These are phyloP conservation scores for Verticillium nubilum DNA, from an alignment of 2,329 filamentous ascomycete species.

Conservation along the genomic window DNA sequence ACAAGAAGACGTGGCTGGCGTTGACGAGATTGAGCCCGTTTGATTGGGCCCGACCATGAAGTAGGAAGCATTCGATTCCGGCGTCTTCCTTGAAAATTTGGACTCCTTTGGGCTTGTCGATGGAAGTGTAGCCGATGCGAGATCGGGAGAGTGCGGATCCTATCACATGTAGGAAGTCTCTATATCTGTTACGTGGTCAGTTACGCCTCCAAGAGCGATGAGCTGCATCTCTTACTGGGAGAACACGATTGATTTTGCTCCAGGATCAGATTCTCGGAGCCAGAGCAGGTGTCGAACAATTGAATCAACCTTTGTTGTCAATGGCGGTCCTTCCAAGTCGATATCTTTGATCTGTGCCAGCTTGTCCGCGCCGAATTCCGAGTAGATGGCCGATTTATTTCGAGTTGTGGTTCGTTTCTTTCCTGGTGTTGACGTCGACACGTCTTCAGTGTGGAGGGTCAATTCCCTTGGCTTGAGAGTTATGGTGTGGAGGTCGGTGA, in stretches of 20 bases:
- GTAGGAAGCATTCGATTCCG: slow-evolving; percentile 71
- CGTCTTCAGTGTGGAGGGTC: slow-evolving; percentile 46
- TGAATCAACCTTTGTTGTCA: slow-evolving; percentile 87
- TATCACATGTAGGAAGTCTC: slow-evolving; percentile 73
- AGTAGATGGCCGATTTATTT: slow-evolving; percentile 60
- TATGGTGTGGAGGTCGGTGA: slow-evolving; percentile 75
- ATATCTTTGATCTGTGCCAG: slow-evolving; percentile 78
- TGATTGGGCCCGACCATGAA: slow-evolving; percentile 84
- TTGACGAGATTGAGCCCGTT: slow-evolving; percentile 89
- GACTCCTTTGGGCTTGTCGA: slow-evolving; percentile 65
- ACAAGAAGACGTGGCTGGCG: slow-evolving; percentile 89
- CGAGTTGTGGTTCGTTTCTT: slow-evolving; percentile 11
- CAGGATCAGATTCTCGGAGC: slow-evolving; percentile 77
- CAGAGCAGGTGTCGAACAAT: slow-evolving; percentile 76
- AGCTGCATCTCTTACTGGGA: slow-evolving; percentile 53
- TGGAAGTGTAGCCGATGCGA: slow-evolving; percentile 67
- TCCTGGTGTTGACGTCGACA: slow-evolving; percentile 3
- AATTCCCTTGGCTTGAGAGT: slow-evolving; percentile 73
- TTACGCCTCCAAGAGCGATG: neutral
- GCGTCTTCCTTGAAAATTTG: slow-evolving; percentile 72
- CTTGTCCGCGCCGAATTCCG: slow-evolving; percentile 64
- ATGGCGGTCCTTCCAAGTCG: slow-evolving; percentile 66
- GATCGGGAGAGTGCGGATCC: slow-evolving; percentile 63
- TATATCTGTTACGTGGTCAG: slow-evolving; percentile 41
- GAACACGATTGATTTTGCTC: slow-evolving; percentile 89